Conservation (phyloP, 2,329 filamentous ascomycete genomes). For the Cryphonectria carpinicola region DNA sequence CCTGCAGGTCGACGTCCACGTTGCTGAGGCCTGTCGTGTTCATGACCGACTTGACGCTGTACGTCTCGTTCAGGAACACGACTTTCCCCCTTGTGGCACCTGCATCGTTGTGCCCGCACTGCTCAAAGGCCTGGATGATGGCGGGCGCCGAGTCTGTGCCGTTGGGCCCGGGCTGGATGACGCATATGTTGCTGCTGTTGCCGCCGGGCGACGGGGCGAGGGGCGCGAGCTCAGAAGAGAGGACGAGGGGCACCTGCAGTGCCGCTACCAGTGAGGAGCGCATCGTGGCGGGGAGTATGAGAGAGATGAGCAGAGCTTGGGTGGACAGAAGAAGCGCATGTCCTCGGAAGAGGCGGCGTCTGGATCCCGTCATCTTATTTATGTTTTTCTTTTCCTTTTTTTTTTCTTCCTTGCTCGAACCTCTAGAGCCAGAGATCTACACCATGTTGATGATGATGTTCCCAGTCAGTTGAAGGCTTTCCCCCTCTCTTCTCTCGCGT, state of each 20-base stretch:
- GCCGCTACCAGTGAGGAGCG: conserved; percentile 20
- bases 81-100: conserved; percentile 31
- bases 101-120: conserved; percentile 35
- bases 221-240: conserved; percentile 14
- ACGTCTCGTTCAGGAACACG: conserved; percentile 35
- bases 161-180: conserved; percentile 23
- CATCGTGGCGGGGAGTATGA: conserved; percentile 13
- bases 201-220: neutral
- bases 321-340: neutral
- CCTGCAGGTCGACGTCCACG: conserved; percentile 36
- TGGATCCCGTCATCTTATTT: neutral
- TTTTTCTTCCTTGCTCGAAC: neutral
- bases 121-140: conserved; percentile 34
- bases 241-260: conserved; percentile 25
- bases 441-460: neutral
- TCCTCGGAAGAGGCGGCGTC: neutral
- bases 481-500: neutral
- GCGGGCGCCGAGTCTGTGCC: conserved; percentile 26
- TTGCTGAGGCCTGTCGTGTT: conserved; percentile 36
- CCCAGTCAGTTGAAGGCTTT: neutral
- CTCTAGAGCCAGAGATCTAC: neutral
- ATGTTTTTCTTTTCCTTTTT: neutral
- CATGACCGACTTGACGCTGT: conserved; percentile 32
- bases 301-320: conserved; percentile 1
- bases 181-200: conserved; percentile 8